Evolutionary conservation across 2,329 filamentous ascomycete genomes (phyloP), one percentile per base, ranked within the genome.

Genomic region (Alternaria sp.): DNA sequence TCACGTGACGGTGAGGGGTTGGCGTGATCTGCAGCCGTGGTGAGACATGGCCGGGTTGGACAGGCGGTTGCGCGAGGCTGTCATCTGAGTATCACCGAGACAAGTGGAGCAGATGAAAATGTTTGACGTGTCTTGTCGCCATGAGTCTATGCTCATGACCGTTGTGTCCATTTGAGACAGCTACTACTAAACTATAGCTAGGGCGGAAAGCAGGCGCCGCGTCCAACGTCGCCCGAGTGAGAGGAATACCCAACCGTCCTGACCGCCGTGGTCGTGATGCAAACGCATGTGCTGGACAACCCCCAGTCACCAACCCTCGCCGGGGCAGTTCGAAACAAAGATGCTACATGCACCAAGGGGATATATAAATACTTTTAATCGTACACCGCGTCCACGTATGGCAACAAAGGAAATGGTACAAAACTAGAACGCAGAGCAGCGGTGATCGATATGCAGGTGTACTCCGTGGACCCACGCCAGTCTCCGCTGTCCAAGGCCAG

Each of bases 301-400:
- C 57, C 57, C 53, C 30, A 54, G 57, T 47, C 59, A 54, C 59
- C 44, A 36, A 53, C 61, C 61, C 61, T 65, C 60, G 64, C 66
- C 65, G 62, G 61, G 57, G 61, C 60, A 62, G 60, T 60, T 62
- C 52, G 61, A 58, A 57, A 62, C 59, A 62, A 57, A 64, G 46
- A 59, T 48, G 54, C 44, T 28, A 38, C 9, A 48, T 57, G 46
- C 28, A 68, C 48, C 51, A 57, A 65, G 39, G 59, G 62, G 60
- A 70, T 63, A 71, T 64, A 70, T 68, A 63, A 63, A 68, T 73
- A 64, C 71, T 74, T 74, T 74, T 74, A 66, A 65, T 72, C 64
- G 64, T 74, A 73, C 71, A 74, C 66, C 63, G 63, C 63, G 43
- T 58, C 58, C 54, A 55, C 53, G 43, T 55, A 61, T 57, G 63